Percentiles rank a stretch among this genome's conserved stretches.
These are phyloP conservation scores for Triadica sebifera DNA, from an alignment of 345 rosid genomes.

Conservation along the genomic window DNA sequence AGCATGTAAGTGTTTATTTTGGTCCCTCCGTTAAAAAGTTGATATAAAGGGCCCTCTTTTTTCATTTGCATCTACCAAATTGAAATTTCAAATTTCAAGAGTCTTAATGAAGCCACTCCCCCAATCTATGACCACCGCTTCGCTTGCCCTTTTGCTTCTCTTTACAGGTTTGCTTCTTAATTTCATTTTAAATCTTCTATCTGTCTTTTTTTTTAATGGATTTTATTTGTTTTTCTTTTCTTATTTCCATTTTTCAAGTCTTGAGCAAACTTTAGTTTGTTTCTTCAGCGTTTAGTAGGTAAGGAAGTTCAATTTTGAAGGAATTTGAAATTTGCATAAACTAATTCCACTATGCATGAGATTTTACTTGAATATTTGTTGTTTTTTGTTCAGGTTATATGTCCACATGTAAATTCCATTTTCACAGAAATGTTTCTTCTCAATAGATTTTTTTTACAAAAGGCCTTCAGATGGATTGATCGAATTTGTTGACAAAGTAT, in stretches of 20 bases:
- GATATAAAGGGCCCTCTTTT: not conserved
- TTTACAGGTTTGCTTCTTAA: not conserved
- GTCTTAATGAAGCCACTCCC: too few relatives aligned
- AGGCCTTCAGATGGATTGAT: slow-evolving; percentile 99
- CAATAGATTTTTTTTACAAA: slow-evolving; percentile 81
- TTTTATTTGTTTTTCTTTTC: too few relatives aligned
- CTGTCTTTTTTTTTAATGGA: too few relatives aligned
- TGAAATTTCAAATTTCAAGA: slow-evolving; percentile 13
- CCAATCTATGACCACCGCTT: too few relatives aligned
- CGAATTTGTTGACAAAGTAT: slow-evolving; percentile 91
- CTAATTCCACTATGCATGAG: not conserved
- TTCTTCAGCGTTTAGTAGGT: not conserved
- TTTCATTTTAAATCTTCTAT: too few relatives aligned
- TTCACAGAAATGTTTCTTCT: slow-evolving; percentile 61
- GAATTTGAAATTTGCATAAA: not conserved
- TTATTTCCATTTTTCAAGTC: not conserved
- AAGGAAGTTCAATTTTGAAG: slow-evolving; percentile 4
- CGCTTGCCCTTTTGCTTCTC: not conserved
- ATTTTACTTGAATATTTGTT: not conserved
- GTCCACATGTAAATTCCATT: slow-evolving; percentile 17
- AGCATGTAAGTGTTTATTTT: too few relatives aligned
- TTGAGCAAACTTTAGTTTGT: not conserved
- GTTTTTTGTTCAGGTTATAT: not conserved
- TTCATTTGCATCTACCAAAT: not conserved
- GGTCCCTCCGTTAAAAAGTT: not conserved